phyloP scores from a whole-genome alignment of 495 filamentous ascomycete genomes.

The Penicillium pancosmium region DNA sequence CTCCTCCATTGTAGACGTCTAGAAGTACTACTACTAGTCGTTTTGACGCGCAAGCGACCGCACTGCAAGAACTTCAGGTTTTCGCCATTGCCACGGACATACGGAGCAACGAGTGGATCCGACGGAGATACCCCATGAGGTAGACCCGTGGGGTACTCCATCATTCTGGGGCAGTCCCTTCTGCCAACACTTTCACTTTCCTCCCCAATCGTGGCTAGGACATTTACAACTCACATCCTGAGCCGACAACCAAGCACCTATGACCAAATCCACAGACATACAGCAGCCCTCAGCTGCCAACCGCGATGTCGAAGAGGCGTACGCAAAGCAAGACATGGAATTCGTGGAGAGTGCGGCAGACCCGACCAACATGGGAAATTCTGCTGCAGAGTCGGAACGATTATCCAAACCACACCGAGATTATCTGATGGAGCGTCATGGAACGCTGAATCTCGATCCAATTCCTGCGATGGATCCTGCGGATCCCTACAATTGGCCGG shows the following conservation, averaged over 20 bases:
- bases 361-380: background rate
- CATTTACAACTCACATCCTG: background rate
- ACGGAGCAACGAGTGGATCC: background rate
- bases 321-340: conserved; percentile 5
- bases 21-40: background rate
- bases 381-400: background rate
- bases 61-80: background rate
- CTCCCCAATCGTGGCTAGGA: background rate
- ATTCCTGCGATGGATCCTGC: background rate
- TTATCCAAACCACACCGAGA: background rate
- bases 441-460: background rate
- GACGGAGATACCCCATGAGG: conserved; percentile 2
- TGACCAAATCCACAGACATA: background rate
- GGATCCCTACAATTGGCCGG: background rate
- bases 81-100: background rate
- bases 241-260: background rate
- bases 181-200: conserved; percentile 4
- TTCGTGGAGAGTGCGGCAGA: background rate
- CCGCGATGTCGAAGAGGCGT: background rate
- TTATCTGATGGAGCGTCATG: background rate
- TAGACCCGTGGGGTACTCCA: conserved; percentile 5
- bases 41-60: background rate
- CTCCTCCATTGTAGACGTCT: background rate
- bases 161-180: conserved; percentile 2
- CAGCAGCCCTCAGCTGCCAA: background rate